Base-by-base conservation (phyloP, 805 yeast species). In the Dipodascus albidus region DNA sequence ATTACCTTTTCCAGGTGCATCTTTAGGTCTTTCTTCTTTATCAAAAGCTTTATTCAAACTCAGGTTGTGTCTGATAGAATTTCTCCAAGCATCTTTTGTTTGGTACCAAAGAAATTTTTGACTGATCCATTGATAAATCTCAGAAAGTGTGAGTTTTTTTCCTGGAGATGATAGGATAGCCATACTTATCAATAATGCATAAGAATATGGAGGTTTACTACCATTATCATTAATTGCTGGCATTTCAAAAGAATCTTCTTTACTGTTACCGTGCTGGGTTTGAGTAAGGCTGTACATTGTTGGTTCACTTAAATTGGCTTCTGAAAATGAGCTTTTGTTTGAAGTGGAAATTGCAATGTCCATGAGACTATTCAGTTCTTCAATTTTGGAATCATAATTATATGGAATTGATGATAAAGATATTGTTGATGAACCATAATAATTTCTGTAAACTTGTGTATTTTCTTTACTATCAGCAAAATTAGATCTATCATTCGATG, bases 51-150 rank as follows among this genome's bases (percentile, higher is more conserved):
- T 93, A 69, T 91, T 93, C 61, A 91, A 75, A 11, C 96, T 88
- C 27, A 91, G 73, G 60, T 93, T 91, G 69, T 91, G 99, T 57
- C 99, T 82, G 58, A 91, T 93, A 33, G 96, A 90, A 70, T 91
- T 91, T 69, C 91, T 97, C 99, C 99, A 91, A 23, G 97, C 96
- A 9, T 87, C 85, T 60, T 88, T 96, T 55, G 86, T 85, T 58
- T 82, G 81, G 69, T 93, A 93, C 66, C 83, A 91, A 57, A 75
- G 78, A 67, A 90, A 91, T 38, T 95, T 85, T 48, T 81, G 81
- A 6, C 93, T 81, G 48, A 91, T 93, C 99, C 99, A 91, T 60
- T 74, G 76, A 71, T 91, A 91, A 47, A 91, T 93, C 63, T 88
- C 96, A 0, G 93, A 77, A 52, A 85, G 69, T 1, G 95, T 85